Percentiles rank a stretch among this genome's conserved stretches.
These are phyloP conservation scores for Salix brachista DNA, from an alignment of 345 rosid species.

Conservation along the genomic window DNA sequence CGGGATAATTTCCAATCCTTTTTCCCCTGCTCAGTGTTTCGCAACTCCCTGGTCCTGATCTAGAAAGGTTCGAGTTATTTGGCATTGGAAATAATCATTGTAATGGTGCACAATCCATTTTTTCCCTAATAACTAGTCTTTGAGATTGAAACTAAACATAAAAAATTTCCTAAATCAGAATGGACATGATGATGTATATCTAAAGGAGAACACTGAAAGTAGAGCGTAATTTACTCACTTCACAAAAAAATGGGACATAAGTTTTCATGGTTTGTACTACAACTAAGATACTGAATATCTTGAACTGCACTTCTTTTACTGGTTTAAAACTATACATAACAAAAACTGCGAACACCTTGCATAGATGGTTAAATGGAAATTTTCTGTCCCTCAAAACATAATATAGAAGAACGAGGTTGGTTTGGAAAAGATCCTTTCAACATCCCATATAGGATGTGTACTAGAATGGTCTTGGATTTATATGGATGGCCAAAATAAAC, in stretches of 20 bases:
- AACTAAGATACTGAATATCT: neutral
- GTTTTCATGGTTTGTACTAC: neutral
- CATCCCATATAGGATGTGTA: neutral
- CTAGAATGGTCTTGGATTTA: neutral
- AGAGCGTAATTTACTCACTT: neutral
- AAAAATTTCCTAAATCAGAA: neutral
- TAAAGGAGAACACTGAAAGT: neutral
- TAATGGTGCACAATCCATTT: neutral
- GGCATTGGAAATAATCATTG: neutral
- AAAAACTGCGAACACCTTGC: neutral
- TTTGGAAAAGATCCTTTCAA: neutral
- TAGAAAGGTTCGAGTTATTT: neutral
- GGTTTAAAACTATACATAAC: neutral
- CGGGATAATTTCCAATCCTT: neutral
- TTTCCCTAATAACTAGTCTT: neutral
- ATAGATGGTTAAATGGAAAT: neutral
- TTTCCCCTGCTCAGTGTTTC: neutral
- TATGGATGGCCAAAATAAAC: neutral
- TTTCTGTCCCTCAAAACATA: neutral
- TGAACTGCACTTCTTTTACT: neutral
- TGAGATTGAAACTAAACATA: neutral
- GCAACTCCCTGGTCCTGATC: neutral
- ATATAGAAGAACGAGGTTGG: neutral
- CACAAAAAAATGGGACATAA: neutral
- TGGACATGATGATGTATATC: neutral